Conservation (phyloP, 148 eudicot genomes). For the Simmondsia chinensis region DNA sequence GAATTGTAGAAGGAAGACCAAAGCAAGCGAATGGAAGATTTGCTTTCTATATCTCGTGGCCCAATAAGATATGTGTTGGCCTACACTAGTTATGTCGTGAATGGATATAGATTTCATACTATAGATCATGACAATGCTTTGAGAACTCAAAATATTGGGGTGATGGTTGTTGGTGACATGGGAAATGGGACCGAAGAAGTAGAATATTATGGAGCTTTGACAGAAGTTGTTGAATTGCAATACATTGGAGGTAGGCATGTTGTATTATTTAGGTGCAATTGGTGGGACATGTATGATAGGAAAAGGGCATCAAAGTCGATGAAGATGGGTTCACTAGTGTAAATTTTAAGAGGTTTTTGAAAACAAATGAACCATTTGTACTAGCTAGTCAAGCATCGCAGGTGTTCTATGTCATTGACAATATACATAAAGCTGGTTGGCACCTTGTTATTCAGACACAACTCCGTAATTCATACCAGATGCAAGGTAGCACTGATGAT, state of each 20-base stretch:
- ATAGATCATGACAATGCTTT: not conserved
- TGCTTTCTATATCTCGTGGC: not conserved
- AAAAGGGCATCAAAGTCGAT: not conserved
- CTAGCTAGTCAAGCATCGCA: not conserved
- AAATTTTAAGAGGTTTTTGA: not conserved
- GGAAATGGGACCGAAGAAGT: not conserved
- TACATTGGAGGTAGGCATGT: not conserved
- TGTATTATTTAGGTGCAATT: not conserved
- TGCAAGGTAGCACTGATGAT: not conserved
- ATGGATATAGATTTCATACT: not conserved
- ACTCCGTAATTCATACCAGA: not conserved
- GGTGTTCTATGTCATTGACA: not conserved
- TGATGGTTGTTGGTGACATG: not conserved
- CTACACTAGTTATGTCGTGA: not conserved
- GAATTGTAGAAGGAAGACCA: not conserved
- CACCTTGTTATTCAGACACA: not conserved
- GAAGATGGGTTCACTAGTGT: constrained; percentile 5
- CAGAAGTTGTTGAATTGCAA: not conserved
- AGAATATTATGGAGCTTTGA: not conserved
- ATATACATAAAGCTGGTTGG: not conserved
- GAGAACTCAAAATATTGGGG: not conserved
- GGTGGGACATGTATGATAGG: not conserved
- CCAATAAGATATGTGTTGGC: not conserved
- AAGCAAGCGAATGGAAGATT: not conserved
- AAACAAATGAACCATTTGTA: constrained; percentile 3